Conservation (phyloP, 176 grass and related monocot genomes). For the Juncus effusus region DNA sequence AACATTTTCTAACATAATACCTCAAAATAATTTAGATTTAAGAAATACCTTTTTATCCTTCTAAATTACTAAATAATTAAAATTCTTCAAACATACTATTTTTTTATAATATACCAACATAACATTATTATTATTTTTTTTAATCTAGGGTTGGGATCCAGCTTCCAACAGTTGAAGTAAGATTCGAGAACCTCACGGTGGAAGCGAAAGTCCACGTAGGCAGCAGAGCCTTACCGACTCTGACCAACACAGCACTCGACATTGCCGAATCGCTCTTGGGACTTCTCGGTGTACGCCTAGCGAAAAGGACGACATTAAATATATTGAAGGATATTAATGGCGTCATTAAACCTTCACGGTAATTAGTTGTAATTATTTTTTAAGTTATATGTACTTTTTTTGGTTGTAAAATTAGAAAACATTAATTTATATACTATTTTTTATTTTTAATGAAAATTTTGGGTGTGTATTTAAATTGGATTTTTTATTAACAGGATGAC, state of each 20-base stretch:
- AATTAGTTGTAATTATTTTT: neutral
- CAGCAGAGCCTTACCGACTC: conserved; percentile 74
- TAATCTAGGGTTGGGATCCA: conserved; percentile 77
- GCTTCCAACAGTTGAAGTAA: conserved; percentile 90
- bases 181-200: conserved; percentile 69
- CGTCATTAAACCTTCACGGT: conserved; percentile 55
- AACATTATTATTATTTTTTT: neutral
- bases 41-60: neutral
- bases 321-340: conserved; percentile 70
- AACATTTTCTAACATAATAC: too few relatives aligned
- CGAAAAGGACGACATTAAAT: conserved; percentile 55
- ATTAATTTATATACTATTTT: too few relatives aligned
- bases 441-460: too few relatives aligned
- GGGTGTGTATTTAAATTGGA: neutral
- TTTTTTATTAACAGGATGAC: conserved; percentile 54
- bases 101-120: neutral
- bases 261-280: conserved; percentile 48
- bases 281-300: conserved; percentile 38
- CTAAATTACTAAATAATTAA: neutral
- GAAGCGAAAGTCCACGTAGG: conserved; percentile 73
- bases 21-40: too few relatives aligned
- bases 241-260: conserved; percentile 67
- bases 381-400: conserved; percentile 10
- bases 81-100: neutral
- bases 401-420: neutral